phyloP scores from a whole-genome alignment of 805 yeast genomes.

The Dipodascopsis tothii region DNA sequence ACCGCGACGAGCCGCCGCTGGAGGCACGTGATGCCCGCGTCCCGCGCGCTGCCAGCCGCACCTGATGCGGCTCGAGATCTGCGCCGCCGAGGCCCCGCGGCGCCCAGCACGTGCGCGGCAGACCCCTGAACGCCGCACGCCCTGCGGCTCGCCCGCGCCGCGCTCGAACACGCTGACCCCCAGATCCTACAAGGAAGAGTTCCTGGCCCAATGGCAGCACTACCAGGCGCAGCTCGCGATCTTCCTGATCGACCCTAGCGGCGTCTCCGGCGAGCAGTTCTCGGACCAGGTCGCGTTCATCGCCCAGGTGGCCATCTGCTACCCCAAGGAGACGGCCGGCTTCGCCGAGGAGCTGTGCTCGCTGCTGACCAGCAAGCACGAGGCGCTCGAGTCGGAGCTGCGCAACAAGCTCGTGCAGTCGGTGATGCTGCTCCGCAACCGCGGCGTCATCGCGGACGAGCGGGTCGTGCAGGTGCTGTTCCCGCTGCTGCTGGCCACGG shows the following conservation, averaged over 20 bases:
- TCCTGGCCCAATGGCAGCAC: constrained; percentile 84
- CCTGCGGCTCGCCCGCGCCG: no score
- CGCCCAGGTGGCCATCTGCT: constrained; percentile 84
- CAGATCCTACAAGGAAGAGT: constrained; percentile 82
- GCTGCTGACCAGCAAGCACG: constrained; percentile 66
- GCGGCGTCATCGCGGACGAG: constrained; percentile 71
- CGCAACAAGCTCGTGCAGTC: constrained; percentile 88
- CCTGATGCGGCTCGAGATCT: no score
- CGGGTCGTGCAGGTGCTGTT: constrained; percentile 75
- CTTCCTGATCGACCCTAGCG: constrained; percentile 60
- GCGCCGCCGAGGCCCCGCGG: no score
- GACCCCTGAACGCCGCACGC: no score
- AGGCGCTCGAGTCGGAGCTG: constrained; percentile 72
- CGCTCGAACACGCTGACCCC: no score
- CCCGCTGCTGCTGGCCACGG: constrained; percentile 64
- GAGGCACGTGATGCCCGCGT: no score
- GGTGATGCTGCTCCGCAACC: constrained; percentile 82
- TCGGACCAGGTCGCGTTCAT: constrained; percentile 82
- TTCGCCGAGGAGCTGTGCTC: constrained; percentile 76
- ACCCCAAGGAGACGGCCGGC: constrained; percentile 75
- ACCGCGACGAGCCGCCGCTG: no score
- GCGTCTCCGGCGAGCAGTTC: constrained; percentile 56
- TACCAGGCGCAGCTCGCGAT: constrained; percentile 87
- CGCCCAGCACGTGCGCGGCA: no score
- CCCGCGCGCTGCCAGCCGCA: no score